phyloP scores from a whole-genome alignment of 2,329 filamentous ascomycete species.

The Nemania sp. region DNA sequence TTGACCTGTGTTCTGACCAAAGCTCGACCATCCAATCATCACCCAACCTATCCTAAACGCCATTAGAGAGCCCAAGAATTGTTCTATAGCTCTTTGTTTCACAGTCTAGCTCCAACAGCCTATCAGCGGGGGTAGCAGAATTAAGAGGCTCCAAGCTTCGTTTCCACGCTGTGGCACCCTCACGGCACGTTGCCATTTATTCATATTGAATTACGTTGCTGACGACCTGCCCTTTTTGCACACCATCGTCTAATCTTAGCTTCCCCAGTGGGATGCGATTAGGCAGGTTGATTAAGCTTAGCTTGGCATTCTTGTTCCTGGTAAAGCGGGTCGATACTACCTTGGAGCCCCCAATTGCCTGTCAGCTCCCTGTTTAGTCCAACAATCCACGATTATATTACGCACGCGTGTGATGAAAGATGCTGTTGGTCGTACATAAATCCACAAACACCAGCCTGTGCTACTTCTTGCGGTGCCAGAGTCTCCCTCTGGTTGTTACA shows the following conservation, averaged over 20 bases:
- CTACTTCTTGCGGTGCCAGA: conserved; percentile 3
- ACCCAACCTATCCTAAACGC: neutral
- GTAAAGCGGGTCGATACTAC: conserved; percentile 36
- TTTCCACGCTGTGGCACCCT: neutral
- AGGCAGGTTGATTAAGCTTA: conserved; percentile 32
- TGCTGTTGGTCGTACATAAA: conserved; percentile 11
- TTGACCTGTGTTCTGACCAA: neutral
- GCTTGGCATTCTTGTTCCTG: conserved; percentile 35
- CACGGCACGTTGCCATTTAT: conserved; percentile 10
- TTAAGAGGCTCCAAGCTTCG: neutral
- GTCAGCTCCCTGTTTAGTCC: conserved; percentile 17
- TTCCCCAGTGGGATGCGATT: conserved; percentile 29
- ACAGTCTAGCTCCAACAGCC: neutral
- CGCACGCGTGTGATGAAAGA: conserved; percentile 10
- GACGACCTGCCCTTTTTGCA: conserved; percentile 33
- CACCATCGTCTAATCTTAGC: conserved; percentile 23
- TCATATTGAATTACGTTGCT: conserved; percentile 12
- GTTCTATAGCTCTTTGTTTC: conserved; percentile 11
- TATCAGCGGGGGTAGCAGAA: neutral
- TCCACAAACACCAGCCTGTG: conserved; percentile 9
- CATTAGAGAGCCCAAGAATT: neutral
- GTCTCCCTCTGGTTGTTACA: conserved; percentile 12
- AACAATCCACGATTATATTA: conserved; percentile 8
- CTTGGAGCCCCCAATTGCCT: conserved; percentile 11
- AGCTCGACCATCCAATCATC: neutral